Conservation (phyloP, 345 rosid genomes). For the Eucalyptus albens region DNA sequence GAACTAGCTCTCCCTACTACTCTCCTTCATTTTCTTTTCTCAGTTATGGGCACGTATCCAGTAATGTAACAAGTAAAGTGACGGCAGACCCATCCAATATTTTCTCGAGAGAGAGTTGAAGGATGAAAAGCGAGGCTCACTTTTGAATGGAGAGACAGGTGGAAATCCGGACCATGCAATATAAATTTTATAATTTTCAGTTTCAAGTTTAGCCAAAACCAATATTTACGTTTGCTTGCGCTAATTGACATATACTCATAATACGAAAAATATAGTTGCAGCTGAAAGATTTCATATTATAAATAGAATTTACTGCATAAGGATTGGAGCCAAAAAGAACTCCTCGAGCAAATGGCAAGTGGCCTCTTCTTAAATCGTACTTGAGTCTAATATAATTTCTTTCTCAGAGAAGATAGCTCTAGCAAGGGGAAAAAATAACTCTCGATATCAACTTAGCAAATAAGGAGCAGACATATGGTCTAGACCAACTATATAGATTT, state of each 20-base stretch:
- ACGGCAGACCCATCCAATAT: too few relatives aligned
- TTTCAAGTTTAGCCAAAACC: neutral
- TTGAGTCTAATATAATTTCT: neutral
- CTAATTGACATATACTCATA: neutral
- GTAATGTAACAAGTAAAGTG: too few relatives aligned
- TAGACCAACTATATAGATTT: neutral
- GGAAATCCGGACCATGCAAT: too few relatives aligned
- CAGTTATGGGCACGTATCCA: too few relatives aligned
- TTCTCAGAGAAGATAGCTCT: neutral
- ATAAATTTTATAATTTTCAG: too few relatives aligned
- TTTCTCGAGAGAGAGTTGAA: too few relatives aligned
- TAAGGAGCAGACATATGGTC: neutral
- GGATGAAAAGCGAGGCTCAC: too few relatives aligned
- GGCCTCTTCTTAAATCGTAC: neutral
- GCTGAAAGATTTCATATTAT: too few relatives aligned
- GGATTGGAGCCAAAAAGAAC: neutral
- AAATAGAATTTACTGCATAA: neutral
- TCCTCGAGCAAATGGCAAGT: neutral
- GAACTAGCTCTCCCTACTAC: too few relatives aligned
- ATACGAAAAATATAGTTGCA: neutral
- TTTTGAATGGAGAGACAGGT: too few relatives aligned
- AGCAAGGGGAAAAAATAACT: neutral
- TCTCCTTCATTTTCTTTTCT: too few relatives aligned
- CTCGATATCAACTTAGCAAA: neutral
- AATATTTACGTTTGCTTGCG: neutral